These are phyloP conservation scores for Nicotiana knightiana DNA, from an alignment of 257 asterid species.

Conservation along the genomic window DNA sequence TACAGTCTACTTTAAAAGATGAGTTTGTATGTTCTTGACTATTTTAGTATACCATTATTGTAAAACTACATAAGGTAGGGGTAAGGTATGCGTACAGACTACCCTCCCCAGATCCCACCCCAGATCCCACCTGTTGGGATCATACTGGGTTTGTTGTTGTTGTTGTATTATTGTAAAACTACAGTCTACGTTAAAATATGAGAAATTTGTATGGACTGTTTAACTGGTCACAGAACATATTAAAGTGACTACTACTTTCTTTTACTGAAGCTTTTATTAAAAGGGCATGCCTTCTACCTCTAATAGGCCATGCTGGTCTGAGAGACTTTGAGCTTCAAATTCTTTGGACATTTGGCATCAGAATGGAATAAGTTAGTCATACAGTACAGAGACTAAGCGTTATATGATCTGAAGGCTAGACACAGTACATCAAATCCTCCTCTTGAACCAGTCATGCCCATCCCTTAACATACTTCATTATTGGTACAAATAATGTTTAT, in stretches of 20 bases:
- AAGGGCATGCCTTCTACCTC: background rate
- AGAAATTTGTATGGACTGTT: background rate
- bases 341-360: slow-evolving; percentile 2
- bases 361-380: background rate
- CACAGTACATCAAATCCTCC: background rate
- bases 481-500: background rate
- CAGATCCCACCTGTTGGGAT: no score
- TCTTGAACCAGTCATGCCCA: background rate
- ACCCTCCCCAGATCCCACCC: no score
- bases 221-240: slow-evolving; percentile 3
- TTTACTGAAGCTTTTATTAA: background rate
- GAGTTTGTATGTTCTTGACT: background rate
- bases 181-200: background rate
- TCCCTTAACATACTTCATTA: background rate
- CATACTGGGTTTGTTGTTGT: no score
- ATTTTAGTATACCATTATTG: background rate
- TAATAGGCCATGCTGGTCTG: background rate
- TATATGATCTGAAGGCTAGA: slow-evolving; percentile 4
- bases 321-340: background rate
- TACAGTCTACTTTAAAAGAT: background rate
- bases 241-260: background rate
- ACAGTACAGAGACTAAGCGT: background rate
- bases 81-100: no score
- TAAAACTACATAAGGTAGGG: background rate
- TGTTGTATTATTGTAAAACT: background rate